Conservation (phyloP, 2,329 filamentous ascomycete genomes). For the Cladosporium sphaerospermum region DNA sequence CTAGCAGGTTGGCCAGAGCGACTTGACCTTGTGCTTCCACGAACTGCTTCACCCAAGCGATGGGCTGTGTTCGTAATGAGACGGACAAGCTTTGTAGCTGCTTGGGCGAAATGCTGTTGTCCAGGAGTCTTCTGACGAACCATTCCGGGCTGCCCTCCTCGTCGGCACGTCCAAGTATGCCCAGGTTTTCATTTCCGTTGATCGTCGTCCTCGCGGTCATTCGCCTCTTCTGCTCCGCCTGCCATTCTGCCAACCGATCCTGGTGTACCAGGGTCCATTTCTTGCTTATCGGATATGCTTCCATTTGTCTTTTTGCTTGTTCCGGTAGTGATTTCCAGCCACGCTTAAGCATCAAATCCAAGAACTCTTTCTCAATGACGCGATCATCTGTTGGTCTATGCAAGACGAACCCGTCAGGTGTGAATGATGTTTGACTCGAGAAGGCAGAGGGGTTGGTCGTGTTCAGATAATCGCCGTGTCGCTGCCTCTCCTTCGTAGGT, state of each 20-base stretch:
- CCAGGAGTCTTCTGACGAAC: constrained; percentile 96
- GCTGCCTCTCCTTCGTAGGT: constrained; percentile 32
- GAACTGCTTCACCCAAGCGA: constrained; percentile 92
- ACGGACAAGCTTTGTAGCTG: constrained; percentile 89
- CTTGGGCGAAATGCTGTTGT: constrained; percentile 87
- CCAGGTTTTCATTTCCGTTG: constrained; percentile 52
- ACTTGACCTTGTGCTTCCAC: constrained; percentile 97
- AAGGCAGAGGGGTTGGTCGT: constrained; percentile 41
- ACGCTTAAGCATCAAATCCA: constrained; percentile 92
- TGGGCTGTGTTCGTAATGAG: constrained; percentile 90
- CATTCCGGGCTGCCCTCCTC: constrained; percentile 96
- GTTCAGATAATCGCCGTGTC: constrained; percentile 34
- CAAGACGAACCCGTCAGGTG: constrained; percentile 53
- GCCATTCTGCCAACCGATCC: constrained; percentile 85
- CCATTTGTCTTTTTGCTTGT: constrained; percentile 90
- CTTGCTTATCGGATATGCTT: constrained; percentile 86
- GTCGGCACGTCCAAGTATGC: constrained; percentile 69
- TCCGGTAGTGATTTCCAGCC: constrained; percentile 97
- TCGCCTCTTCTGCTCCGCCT: constrained; percentile 86
- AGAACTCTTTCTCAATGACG: constrained; percentile 83
- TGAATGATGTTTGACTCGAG: constrained; percentile 43
- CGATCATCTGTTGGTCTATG: constrained; percentile 72
- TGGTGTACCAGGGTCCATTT: constrained; percentile 98
- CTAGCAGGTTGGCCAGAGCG: constrained; percentile 84
- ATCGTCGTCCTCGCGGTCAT: constrained; percentile 63